Conservation (phyloP, 2,329 filamentous ascomycete genomes). For the Colletotrichum falcatum region DNA sequence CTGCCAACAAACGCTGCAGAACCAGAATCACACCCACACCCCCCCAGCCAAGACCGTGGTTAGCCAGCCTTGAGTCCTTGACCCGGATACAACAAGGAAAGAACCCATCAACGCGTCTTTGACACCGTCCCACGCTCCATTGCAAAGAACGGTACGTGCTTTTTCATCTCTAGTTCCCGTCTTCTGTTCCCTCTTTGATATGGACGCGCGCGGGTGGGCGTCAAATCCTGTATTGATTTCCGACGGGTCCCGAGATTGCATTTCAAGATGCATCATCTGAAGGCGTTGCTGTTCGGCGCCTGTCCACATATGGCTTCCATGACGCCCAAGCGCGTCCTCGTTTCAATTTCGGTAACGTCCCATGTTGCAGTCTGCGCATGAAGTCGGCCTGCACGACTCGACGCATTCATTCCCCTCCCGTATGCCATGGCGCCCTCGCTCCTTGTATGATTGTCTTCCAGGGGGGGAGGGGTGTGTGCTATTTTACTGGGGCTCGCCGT, state of each 20-base stretch:
- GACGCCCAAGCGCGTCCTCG: slow-evolving; percentile 36
- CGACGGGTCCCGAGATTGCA: slow-evolving; percentile 38
- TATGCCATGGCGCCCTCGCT: neutral
- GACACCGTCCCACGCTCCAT: slow-evolving; percentile 14
- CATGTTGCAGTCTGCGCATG: slow-evolving; percentile 42
- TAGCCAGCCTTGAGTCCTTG: slow-evolving; percentile 10
- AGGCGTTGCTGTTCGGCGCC: slow-evolving; percentile 35
- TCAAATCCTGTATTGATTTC: slow-evolving; percentile 1
- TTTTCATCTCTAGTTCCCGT: slow-evolving; percentile 26
- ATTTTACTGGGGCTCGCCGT: slow-evolving; percentile 30
- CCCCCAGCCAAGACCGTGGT: neutral
- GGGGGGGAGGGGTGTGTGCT: slow-evolving; percentile 19
- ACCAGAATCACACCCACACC: slow-evolving; percentile 12
- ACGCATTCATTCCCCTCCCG: slow-evolving; percentile 28
- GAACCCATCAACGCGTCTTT: slow-evolving; percentile 13
- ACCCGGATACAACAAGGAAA: slow-evolving; percentile 3
- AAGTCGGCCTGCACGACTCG: slow-evolving; percentile 38
- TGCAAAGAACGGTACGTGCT: slow-evolving; percentile 27
- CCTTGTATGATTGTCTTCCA: slow-evolving; percentile 36
- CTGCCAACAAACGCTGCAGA: slow-evolving; percentile 30
- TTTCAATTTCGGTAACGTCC: slow-evolving; percentile 42
- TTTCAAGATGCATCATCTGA: slow-evolving; percentile 41
- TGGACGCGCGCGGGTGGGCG: neutral
- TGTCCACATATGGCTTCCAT: slow-evolving; percentile 31
- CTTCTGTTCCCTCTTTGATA: slow-evolving; percentile 9